Evolutionary conservation across 495 filamentous ascomycete species (phyloP).

Genomic region (Neurospora sp.): DNA sequence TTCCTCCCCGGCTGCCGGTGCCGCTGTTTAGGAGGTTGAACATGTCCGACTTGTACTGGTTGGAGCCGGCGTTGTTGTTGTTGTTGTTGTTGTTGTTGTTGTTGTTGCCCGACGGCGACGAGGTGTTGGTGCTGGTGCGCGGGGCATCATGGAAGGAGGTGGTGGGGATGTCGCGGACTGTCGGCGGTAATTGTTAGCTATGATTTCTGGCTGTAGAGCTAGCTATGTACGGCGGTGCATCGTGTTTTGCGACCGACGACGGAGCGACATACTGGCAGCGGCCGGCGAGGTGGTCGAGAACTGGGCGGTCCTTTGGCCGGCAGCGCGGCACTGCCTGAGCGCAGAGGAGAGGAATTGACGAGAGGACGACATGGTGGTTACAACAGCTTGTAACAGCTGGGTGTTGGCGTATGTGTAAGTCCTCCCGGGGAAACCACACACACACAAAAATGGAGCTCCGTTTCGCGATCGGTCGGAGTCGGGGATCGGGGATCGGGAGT

Average conservation of each 20-base stretch:
- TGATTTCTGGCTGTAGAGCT: background rate
- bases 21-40: constrained; percentile 3
- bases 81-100: constrained; percentile 17
- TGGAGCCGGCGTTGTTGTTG: constrained; percentile 8
- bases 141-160: constrained; percentile 8
- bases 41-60: constrained; percentile 2
- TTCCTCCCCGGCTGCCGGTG: background rate
- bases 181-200: constrained; percentile 1
- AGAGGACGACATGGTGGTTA: background rate
- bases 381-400: background rate
- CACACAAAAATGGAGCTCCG: background rate
- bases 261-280: constrained; percentile 2
- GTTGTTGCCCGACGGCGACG: background rate
- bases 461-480: background rate
- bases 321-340: constrained; percentile 3
- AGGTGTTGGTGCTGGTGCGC: background rate
- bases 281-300: constrained; percentile 8
- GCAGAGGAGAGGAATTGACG: constrained; percentile 7
- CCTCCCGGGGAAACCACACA: background rate
- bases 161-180: constrained; percentile 8
- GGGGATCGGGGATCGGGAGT: background rate
- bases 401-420: background rate
- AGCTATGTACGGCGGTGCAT: background rate
- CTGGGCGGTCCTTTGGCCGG: background rate
- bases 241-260: background rate